Base-by-base conservation (phyloP, 2,329 filamentous ascomycete genomes). In the Penicillium sp. region DNA sequence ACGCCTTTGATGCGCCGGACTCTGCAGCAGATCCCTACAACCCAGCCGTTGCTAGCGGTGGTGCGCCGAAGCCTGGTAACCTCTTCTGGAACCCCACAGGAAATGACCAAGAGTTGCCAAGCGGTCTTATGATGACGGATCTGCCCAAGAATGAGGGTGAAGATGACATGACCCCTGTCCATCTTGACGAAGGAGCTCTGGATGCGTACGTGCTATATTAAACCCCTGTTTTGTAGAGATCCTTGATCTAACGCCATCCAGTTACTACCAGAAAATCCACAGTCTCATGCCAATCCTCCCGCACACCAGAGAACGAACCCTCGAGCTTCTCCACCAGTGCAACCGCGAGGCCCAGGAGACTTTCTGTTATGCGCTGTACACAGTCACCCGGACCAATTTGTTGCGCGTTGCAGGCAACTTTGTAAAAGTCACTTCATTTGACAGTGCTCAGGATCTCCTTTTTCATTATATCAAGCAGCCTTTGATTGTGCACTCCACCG, bases 251-350 rank as follows among this genome's bases (percentile, higher is more conserved):
- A 58, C 63, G 54, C 52, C 16, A 11, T 46, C 20, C 43, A 72
- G 69, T 6, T 72, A 73, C 54, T 70, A 70, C 42, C 57, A 65
- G 26, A 65, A 68, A 40, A 66, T 73, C 18, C 70, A 73, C 50
- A 61, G 62, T 6, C 50, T 71, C 16, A 56, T 71, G 18, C 70
- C 70, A 1, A 65, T 72, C 18, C 57, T 73, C n/a, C 66, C 70
- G 8, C 63, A 68, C 50, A 67, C 68, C 10, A 65, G 61, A 40
- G 66, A 70, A 24, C 63, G 67, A 28, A 59, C 70, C 32, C 50
- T 66, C 32, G 63, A 63, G 36, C 56, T 68, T 40, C 61, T 73
- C 16, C 64, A 69, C 35, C 66, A 68, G 46, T 67, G 67, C 51
- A 67, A 60, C 35, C 67, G 70, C 26, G 63, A 67, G 40, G 56